Evolutionary conservation across 345 rosid genomes (phyloP).

Genomic region (Bretschneidera sinensis): DNA sequence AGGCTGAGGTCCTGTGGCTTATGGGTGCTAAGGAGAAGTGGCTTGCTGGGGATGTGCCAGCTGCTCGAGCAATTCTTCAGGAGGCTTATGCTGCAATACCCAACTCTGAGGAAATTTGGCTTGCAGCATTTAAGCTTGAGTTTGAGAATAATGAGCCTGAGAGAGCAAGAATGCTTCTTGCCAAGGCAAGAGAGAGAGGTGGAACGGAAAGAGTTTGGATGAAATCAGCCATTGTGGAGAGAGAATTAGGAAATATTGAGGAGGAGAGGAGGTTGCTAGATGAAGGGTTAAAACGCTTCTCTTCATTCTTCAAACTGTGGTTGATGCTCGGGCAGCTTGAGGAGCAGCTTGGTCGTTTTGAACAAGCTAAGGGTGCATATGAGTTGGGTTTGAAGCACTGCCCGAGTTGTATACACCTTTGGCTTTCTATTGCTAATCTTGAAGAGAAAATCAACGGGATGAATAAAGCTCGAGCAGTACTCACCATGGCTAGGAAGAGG

Average conservation of each 20-base stretch:
- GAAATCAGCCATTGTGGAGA: conserved; percentile 95
- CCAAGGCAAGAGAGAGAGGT: conserved; percentile 92
- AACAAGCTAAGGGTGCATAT: conserved; percentile 63
- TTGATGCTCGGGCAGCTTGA: conserved; percentile 96
- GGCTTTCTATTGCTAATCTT: conserved; percentile 75
- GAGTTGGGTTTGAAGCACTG: conserved; percentile 68
- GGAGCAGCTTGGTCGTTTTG: conserved; percentile 57
- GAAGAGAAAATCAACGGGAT: conserved; percentile 75
- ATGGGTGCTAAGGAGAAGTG: conserved; percentile 99
- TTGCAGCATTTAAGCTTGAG: conserved; percentile 96
- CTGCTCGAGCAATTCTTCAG: conserved; percentile 88
- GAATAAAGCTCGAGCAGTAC: conserved; percentile 79
- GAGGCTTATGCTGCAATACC: conserved; percentile 96
- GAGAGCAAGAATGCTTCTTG: conserved; percentile 89
- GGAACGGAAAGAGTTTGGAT: conserved; percentile 98
- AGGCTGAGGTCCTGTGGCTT: conserved; percentile 95
- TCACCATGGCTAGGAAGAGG: conserved; percentile 73
- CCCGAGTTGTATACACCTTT: conserved; percentile 57
- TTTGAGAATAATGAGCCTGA: conserved; percentile 95
- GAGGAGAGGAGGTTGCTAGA: conserved; percentile 81
- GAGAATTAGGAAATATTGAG: conserved; percentile 67
- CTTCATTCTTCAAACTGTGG: conserved; percentile 85
- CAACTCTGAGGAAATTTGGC: conserved; percentile 87
- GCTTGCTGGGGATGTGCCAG: conserved; percentile 96
- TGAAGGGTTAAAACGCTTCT: conserved; percentile 79